Conservation (phyloP, 2,329 filamentous ascomycete genomes). For the Sporothrix brunneoviolacea region DNA sequence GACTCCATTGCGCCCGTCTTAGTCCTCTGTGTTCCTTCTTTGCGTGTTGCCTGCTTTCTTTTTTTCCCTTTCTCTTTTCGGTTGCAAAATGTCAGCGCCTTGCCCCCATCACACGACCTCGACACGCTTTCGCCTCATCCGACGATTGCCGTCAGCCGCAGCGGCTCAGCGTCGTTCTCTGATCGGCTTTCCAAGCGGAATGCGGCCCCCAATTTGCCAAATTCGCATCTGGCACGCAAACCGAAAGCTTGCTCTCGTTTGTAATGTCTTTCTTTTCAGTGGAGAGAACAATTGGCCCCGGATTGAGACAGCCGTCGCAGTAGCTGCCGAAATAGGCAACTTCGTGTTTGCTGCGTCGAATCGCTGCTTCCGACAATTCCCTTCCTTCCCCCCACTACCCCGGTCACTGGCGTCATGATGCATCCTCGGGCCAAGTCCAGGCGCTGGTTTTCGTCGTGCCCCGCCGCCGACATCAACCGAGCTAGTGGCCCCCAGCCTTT, state of each 20-base stretch:
- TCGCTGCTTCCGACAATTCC: slow-evolving; percentile 15
- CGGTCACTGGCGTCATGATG: slow-evolving; percentile 14
- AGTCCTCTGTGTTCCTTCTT: slow-evolving; percentile 12
- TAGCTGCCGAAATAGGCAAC: slow-evolving; percentile 6
- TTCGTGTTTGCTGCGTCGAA: background rate
- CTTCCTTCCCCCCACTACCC: slow-evolving; percentile 11
- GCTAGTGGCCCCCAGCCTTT: slow-evolving; percentile 7
- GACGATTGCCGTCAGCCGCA: slow-evolving; percentile 11
- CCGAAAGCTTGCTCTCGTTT: background rate
- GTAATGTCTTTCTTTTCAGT: background rate
- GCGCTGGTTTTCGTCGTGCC: slow-evolving; percentile 3
- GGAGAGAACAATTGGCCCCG: background rate
- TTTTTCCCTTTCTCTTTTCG: background rate
- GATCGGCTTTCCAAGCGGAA: slow-evolving; percentile 1
- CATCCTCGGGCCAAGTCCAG: slow-evolving; percentile 9
- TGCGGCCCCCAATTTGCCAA: background rate
- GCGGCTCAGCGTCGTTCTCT: background rate
- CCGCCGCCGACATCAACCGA: slow-evolving; percentile 17
- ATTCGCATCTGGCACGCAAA: slow-evolving; percentile 1
- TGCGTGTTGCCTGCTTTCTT: slow-evolving; percentile 3
- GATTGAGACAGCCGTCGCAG: slow-evolving; percentile 7
- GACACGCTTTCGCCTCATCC: slow-evolving; percentile 6
- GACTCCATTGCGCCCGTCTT: slow-evolving; percentile 29
- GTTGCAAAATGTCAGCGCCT: slow-evolving; percentile 1
- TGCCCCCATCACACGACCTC: slow-evolving; percentile 6